Evolutionary conservation across 805 yeast species (phyloP), one percentile per base, ranked within the genome.

Genomic region (Yueomyces sp.): DNA sequence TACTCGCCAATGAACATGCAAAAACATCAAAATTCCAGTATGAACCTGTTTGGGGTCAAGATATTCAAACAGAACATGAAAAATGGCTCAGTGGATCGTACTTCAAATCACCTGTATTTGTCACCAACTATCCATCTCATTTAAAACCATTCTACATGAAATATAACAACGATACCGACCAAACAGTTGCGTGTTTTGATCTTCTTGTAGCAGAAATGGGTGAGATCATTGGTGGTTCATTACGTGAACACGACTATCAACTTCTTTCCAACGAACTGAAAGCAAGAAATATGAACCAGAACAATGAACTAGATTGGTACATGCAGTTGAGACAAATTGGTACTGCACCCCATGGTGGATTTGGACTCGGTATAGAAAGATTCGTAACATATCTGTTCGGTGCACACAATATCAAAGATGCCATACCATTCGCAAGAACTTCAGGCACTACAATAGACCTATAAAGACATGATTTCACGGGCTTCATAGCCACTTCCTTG

Each of bases 101-200:
- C 45, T 82, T 77, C 60, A 58, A 73, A 34, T 70, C 77, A 0
- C 96, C 96, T 0, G 86, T 88, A 1, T 87, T 88, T 59, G 85
- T 92, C 12, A 86, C 94, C 0, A 84, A 88, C 57, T 92, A 92
- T 54, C 98, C 99, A 2, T 59, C 63, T 29, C 63, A 56, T 3
- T 74, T 78, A 48, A 92, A 92, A 57, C 94, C 98, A 1, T 92
- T 92, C 56, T 92, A 92, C 66, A 92, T 92, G 99, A 80, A 79
- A 44, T 58, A 62, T 29, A 73, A 77, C 26, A 40, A 40, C 42
- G 49, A 44, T 11, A 69, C 65, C 42, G 52, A 55, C 0, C 57
- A 62, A 4, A 86, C 95, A 0, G 96, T 85, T 2, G 94, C 84
- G 0, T 88, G 97, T 54, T 92, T 78, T 56, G 99, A 92, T 57